Evolutionary conservation across 768 basidiomycete genomes (phyloP).

Genomic region (Atractiella rhizophila): DNA sequence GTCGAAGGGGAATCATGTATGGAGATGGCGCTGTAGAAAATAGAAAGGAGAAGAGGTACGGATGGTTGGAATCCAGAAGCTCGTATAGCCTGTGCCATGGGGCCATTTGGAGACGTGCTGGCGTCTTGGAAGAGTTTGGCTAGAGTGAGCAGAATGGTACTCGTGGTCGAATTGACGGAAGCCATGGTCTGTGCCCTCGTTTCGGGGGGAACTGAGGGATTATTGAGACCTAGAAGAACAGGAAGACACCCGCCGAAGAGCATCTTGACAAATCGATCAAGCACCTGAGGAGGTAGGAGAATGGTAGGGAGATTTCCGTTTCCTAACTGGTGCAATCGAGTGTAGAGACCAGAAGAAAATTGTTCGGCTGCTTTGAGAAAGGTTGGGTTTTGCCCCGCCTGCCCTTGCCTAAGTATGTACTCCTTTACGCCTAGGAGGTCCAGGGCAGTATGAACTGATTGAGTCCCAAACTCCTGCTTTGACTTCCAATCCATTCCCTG

Average conservation of each 20-base stretch:
- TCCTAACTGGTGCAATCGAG: constrained; percentile 21
- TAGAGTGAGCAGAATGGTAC: constrained; percentile 27
- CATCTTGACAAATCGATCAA: constrained; percentile 20
- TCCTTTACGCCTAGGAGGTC: neutral
- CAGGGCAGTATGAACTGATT: neutral
- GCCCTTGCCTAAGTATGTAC: constrained; percentile 15
- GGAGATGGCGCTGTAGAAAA: constrained; percentile 30
- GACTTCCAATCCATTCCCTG: neutral
- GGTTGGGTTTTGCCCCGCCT: constrained; percentile 22
- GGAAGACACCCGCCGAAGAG: constrained; percentile 26
- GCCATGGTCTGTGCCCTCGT: constrained; percentile 4
- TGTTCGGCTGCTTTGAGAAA: constrained; percentile 22
- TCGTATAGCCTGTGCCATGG: constrained; percentile 3
- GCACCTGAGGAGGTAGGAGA: constrained; percentile 26
- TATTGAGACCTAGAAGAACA: constrained; percentile 1
- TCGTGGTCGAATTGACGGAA: constrained; percentile 22
- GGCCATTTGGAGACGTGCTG: constrained; percentile 16
- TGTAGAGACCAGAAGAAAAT: constrained; percentile 21
- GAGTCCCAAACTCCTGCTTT: neutral
- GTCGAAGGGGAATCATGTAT: constrained; percentile 28
- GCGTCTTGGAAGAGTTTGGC: constrained; percentile 27
- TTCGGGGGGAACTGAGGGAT: neutral
- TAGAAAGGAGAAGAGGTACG: constrained; percentile 25
- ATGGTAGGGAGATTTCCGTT: constrained; percentile 26
- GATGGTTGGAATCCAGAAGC: constrained; percentile 11